These are phyloP conservation scores for Auriscalpium vulgare DNA, from an alignment of 768 basidiomycete genomes.

Conservation along the genomic window DNA sequence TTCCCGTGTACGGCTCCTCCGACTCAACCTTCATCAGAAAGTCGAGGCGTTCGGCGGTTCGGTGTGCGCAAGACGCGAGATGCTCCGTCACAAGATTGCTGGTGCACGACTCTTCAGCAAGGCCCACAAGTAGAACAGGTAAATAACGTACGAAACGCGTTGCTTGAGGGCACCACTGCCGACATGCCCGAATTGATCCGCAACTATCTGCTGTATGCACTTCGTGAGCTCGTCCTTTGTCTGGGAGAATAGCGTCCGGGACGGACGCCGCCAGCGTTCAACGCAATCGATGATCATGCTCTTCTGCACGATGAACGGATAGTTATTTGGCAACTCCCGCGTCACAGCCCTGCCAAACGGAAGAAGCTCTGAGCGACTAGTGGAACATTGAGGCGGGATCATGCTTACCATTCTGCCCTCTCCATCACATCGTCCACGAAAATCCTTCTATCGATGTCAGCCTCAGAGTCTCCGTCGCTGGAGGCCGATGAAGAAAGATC, in stretches of 20 bases:
- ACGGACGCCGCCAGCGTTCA: slow-evolving; percentile 40
- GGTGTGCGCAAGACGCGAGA: slow-evolving; percentile 33
- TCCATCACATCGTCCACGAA: slow-evolving; percentile 40
- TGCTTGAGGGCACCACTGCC: slow-evolving; percentile 46
- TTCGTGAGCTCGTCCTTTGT: slow-evolving; percentile 29
- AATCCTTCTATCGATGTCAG: slow-evolving; percentile 18
- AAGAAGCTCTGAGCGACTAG: background rate
- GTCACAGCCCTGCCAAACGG: slow-evolving; percentile 46
- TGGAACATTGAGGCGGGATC: background rate
- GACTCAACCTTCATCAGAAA: slow-evolving; percentile 45
- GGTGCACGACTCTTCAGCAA: background rate
- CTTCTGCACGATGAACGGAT: slow-evolving; percentile 54
- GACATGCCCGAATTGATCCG: slow-evolving; percentile 41
- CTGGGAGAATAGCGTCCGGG: slow-evolving; percentile 34
- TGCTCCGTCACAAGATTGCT: slow-evolving; percentile 48
- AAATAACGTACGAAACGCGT: slow-evolving; percentile 33
- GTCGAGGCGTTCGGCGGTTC: slow-evolving; percentile 31
- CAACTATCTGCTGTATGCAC: slow-evolving; percentile 19
- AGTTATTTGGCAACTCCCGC: slow-evolving; percentile 61
- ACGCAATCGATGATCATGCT: slow-evolving; percentile 39
- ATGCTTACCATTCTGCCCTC: slow-evolving; percentile 33
- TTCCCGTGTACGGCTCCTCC: slow-evolving; percentile 40
- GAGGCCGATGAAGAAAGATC: no score
- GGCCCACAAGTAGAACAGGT: background rate
- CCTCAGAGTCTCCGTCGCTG: no score